Evolutionary conservation across 2,329 filamentous ascomycete species (phyloP).

Genomic region (Podosphaera aphanis): DNA sequence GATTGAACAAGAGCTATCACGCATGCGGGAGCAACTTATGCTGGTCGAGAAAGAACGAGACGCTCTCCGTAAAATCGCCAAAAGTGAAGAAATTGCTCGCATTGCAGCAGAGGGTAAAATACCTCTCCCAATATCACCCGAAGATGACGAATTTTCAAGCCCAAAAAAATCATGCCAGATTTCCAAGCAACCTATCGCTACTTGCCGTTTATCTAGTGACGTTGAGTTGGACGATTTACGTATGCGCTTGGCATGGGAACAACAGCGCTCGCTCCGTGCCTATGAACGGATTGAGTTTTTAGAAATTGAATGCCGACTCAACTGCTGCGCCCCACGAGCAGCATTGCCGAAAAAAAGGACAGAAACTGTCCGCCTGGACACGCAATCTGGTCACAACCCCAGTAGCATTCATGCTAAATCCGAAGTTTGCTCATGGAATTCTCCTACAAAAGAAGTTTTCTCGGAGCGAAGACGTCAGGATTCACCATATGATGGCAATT

Average conservation of each 20-base stretch:
- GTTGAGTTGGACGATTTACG: constrained; percentile 23
- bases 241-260: constrained; percentile 23
- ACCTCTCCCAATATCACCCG: constrained; percentile 33
- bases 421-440: neutral
- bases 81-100: constrained; percentile 49
- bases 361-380: neutral
- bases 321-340: constrained; percentile 34
- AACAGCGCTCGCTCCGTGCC: constrained; percentile 39
- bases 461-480: neutral
- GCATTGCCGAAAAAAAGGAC: constrained; percentile 2
- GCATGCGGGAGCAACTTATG: constrained; percentile 37
- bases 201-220: constrained; percentile 27
- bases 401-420: neutral
- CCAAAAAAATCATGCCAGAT: constrained; percentile 28
- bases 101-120: constrained; percentile 50
- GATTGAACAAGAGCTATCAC: constrained; percentile 41
- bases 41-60: constrained; percentile 52
- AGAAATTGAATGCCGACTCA: constrained; percentile 48
- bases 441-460: neutral
- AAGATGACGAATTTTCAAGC: constrained; percentile 37
- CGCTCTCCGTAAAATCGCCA: constrained; percentile 44
- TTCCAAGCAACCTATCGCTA: constrained; percentile 24
- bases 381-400: neutral
- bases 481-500: constrained; percentile 10
- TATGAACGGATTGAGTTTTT: constrained; percentile 55